These are phyloP conservation scores for Dactylorhiza incarnata DNA, from an alignment of 106 monocot species.

Conservation along the genomic window DNA sequence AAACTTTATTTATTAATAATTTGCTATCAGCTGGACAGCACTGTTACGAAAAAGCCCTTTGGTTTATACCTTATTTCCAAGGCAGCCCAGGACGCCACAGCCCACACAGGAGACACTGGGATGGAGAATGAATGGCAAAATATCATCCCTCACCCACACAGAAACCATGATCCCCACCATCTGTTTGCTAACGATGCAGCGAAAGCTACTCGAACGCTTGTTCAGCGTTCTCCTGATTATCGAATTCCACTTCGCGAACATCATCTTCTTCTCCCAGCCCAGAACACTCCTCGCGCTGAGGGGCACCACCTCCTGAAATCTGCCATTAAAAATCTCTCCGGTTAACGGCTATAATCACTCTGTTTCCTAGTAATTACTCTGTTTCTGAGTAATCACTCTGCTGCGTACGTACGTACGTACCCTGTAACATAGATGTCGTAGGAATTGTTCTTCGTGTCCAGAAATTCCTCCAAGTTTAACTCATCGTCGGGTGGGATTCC, in stretches of 20 bases:
- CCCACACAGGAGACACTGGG: slow-evolving; percentile 54
- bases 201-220: slow-evolving; percentile 20
- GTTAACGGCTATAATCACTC: neutral
- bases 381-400: neutral
- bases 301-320: slow-evolving; percentile 83
- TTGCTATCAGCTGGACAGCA: neutral
- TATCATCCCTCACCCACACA: slow-evolving; percentile 51
- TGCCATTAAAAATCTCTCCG: neutral
- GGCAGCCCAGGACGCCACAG: slow-evolving; percentile 68
- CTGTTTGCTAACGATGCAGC: slow-evolving; percentile 66
- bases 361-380: neutral
- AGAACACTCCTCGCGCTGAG: slow-evolving; percentile 59
- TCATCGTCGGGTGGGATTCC: slow-evolving; percentile 42
- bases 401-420: slow-evolving; percentile 28
- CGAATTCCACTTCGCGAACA: slow-evolving; percentile 42
- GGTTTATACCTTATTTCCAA: slow-evolving; percentile 63
- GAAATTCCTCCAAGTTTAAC: slow-evolving; percentile 60
- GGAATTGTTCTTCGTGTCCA: slow-evolving; percentile 33
- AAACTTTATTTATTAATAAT: too few relatives aligned
- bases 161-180: slow-evolving; percentile 73
- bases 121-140: slow-evolving; percentile 28
- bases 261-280: slow-evolving; percentile 25
- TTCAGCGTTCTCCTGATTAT: slow-evolving; percentile 48
- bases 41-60: too few relatives aligned
- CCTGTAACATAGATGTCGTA: slow-evolving; percentile 78